phyloP scores from a whole-genome alignment of 2,329 filamentous ascomycete species.

The Macrophomina pseudophaseolina region DNA sequence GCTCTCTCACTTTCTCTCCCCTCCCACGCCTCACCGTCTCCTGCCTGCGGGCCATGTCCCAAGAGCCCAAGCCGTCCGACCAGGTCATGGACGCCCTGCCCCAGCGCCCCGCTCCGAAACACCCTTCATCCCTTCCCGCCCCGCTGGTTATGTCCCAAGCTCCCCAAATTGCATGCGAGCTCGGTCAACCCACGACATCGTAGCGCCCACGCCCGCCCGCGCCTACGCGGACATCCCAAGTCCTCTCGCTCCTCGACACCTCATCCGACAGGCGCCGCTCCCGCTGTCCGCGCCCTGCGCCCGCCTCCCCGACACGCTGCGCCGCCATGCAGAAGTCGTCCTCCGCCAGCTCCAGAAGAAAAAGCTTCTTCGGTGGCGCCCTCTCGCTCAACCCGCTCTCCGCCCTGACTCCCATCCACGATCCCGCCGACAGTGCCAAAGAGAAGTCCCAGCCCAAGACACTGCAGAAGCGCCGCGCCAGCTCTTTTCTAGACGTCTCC shows the following conservation, averaged over 20 bases:
- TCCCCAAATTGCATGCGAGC: slow-evolving; percentile 7
- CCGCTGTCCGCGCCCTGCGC: neutral
- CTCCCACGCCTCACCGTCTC: slow-evolving; percentile 19
- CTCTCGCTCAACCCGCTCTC: slow-evolving; percentile 37
- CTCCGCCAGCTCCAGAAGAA: slow-evolving; percentile 34
- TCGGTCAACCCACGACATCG: slow-evolving; percentile 1
- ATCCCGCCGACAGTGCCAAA: slow-evolving; percentile 31
- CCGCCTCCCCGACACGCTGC: neutral
- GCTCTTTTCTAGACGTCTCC: slow-evolving; percentile 25
- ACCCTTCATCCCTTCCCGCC: slow-evolving; percentile 13
- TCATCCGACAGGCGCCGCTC: neutral
- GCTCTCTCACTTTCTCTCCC: neutral
- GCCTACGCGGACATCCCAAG: neutral
- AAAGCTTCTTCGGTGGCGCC: slow-evolving; percentile 41
- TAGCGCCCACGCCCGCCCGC: neutral
- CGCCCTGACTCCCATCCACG: slow-evolving; percentile 37
- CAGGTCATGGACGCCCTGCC: slow-evolving; percentile 15
- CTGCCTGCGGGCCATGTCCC: slow-evolving; percentile 19
- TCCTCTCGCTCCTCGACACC: too few relatives aligned
- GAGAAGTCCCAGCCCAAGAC: slow-evolving; percentile 27
- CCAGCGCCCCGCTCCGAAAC: neutral
- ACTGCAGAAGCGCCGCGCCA: slow-evolving; percentile 42
- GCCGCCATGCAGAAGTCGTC: slow-evolving; percentile 24
- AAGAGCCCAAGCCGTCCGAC: neutral
- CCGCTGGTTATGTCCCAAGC: slow-evolving; percentile 22